phyloP scores from a whole-genome alignment of 805 yeast genomes.

The Blastobotrys robertii region DNA sequence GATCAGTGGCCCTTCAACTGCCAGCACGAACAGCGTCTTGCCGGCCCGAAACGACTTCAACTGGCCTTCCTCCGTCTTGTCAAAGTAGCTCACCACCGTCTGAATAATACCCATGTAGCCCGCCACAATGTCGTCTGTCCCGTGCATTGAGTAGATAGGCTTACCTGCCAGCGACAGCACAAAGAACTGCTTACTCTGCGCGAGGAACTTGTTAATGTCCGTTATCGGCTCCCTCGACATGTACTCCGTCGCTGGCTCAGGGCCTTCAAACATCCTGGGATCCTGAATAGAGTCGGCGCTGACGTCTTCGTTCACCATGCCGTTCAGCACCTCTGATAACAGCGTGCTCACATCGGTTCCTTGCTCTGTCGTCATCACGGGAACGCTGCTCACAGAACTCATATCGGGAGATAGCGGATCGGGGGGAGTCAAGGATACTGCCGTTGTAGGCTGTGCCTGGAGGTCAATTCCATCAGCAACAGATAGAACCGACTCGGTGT shows the following conservation, averaged over 20 bases:
- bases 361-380: neutral
- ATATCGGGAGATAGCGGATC: no score
- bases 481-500: neutral
- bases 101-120: constrained; percentile 75
- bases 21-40: constrained; percentile 44
- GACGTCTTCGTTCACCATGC: no score
- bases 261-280: no score
- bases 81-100: constrained; percentile 62
- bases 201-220: constrained; percentile 24
- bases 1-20: constrained; percentile 59
- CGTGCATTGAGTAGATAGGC: constrained; percentile 73
- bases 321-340: constrained; percentile 1
- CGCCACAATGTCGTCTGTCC: constrained; percentile 54
- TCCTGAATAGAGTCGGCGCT: no score
- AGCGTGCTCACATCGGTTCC: constrained; percentile 5
- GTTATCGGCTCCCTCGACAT: no score
- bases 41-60: constrained; percentile 41
- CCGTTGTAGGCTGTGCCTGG: constrained; percentile 20
- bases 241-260: no score
- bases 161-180: constrained; percentile 80
- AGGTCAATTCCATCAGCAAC: constrained; percentile 6
- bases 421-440: constrained; percentile 8
- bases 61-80: constrained; percentile 3
- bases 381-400: no score
- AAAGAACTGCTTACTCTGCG: constrained; percentile 56